Percentiles rank a stretch among this genome's conserved stretches.
Conservation (phyloP, 139 green algal genomes). For the Zygnema circumcarinatum region DNA sequence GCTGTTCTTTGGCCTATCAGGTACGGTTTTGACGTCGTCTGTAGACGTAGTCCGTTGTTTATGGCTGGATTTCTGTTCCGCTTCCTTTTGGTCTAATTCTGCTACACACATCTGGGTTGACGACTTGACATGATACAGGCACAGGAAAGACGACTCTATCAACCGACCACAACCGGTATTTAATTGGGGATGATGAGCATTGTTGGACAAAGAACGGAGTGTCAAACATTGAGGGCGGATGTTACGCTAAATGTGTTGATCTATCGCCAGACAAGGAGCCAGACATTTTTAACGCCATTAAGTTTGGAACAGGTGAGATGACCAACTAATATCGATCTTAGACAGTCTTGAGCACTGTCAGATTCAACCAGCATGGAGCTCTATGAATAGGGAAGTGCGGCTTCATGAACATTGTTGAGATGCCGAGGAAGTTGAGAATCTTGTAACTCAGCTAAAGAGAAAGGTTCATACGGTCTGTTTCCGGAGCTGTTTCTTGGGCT, state of each 20-base stretch:
- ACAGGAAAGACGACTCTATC: constrained; percentile 76
- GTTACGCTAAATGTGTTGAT: constrained; percentile 95
- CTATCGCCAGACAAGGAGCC: constrained; percentile 82
- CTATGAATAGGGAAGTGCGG: too few relatives aligned
- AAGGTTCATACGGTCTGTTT: too few relatives aligned
- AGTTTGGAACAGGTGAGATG: constrained; percentile 75
- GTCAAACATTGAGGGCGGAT: constrained; percentile 95
- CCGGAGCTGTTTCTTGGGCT: too few relatives aligned
- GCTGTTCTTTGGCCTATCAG: constrained; percentile 65
- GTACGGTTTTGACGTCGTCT: constrained; percentile 84
- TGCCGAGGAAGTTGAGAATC: constrained; percentile 68
- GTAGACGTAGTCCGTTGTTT: constrained; percentile 94
- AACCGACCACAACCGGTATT: constrained; percentile 76
- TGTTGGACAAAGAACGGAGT: constrained; percentile 85
- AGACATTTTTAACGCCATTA: constrained; percentile 89
- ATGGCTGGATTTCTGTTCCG: constrained; percentile 87
- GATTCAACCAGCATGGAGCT: not conserved
- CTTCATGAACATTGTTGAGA: too few relatives aligned
- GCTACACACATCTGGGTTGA: constrained; percentile 83
- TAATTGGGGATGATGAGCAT: constrained; percentile 96
- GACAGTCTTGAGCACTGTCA: constrained; percentile 7
- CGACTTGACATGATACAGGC: too few relatives aligned
- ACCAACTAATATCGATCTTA: constrained; percentile 61
- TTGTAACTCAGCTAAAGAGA: constrained; percentile 95
- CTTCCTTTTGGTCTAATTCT: constrained; percentile 85